Base-by-base conservation (phyloP, 805 yeast species). In the Hanseniaspora jakobsenii region DNA sequence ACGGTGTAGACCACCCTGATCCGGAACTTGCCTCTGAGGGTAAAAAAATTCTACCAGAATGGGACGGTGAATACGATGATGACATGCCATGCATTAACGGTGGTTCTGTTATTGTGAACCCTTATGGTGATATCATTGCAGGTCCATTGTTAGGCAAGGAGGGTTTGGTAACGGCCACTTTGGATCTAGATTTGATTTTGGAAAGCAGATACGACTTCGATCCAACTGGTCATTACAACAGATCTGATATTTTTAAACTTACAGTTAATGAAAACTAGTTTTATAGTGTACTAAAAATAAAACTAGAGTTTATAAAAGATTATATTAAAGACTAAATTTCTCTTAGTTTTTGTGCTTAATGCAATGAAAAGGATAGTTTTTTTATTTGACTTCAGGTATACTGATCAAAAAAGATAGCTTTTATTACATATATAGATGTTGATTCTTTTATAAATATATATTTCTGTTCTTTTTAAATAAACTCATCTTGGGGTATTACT, bases 151-250 rank as follows among this genome's bases (percentile, higher is more conserved):
- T 56, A 7, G 69, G 69, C 13, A 48, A 60, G 42, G 70, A 66
- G 48, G 72, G 71, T 7, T 48, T 67, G 12, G 44, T 67, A 16
- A 47, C 60, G 6, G 71, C 69, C 1, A 67, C 65, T 38, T 61
- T 67, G 34, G 70, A 67, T 34, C 44, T 58, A n/a, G 63, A 59
- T 32, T 57, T 56, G 32, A 57, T 66, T 17, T 48, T 59, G 13
- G 64, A 60, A 50, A 67, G 71, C 3, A 55, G 69, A 37, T 67
- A 56, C 46, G 71, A 67, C 46, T 55, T 66, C 24, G 73, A 67
- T 48, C 63, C 63, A 0, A 56, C 53, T 13, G 73, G 73, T 8
- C 73, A 68, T 49, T 68, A 68, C 50, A 49, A 67, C 6, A 61
- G 69, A 53, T 63, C 64, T 16, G 73, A 68, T 45, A 64, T 68